Conservation (phyloP, 805 yeast species). For the Candida patagonica region DNA sequence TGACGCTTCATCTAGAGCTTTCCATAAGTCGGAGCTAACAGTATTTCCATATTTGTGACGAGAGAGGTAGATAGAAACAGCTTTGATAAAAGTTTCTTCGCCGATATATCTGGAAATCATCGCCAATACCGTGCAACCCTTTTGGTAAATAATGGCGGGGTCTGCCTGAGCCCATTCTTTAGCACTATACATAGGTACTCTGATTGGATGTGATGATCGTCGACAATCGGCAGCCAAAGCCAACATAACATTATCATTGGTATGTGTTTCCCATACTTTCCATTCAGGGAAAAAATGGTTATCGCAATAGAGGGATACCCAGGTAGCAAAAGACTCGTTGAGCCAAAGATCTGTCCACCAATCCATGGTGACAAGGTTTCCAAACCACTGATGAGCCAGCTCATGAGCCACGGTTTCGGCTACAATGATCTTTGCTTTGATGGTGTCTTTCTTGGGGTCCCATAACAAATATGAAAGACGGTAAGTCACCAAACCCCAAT, state of each 20-base stretch:
- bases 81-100: slow-evolving; percentile 65
- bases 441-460: slow-evolving; percentile 42
- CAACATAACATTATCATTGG: slow-evolving; percentile 60
- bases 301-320: slow-evolving; percentile 85
- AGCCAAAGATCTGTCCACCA: slow-evolving; percentile 91
- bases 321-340: slow-evolving; percentile 84
- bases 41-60: slow-evolving; percentile 74
- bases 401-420: slow-evolving; percentile 85
- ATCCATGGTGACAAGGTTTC: slow-evolving; percentile 83
- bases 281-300: slow-evolving; percentile 71
- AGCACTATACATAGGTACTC: slow-evolving; percentile 70
- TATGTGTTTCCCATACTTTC: slow-evolving; percentile 79
- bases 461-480: slow-evolving; percentile 65
- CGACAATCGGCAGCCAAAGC: slow-evolving; percentile 65
- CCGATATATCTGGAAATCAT: slow-evolving; percentile 78
- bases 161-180: slow-evolving; percentile 77
- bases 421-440: slow-evolving; percentile 52
- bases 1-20: slow-evolving; percentile 55
- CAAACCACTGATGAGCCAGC: slow-evolving; percentile 89
- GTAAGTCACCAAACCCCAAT: slow-evolving; percentile 64
- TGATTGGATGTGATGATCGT: slow-evolving; percentile 78
- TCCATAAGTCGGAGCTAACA: slow-evolving; percentile 69
- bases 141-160: slow-evolving; percentile 74
- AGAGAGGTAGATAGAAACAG: slow-evolving; percentile 69
- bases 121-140: slow-evolving; percentile 71